Conservation (phyloP, 495 filamentous ascomycete species). For the Hypoxylon lienhwacheense region DNA sequence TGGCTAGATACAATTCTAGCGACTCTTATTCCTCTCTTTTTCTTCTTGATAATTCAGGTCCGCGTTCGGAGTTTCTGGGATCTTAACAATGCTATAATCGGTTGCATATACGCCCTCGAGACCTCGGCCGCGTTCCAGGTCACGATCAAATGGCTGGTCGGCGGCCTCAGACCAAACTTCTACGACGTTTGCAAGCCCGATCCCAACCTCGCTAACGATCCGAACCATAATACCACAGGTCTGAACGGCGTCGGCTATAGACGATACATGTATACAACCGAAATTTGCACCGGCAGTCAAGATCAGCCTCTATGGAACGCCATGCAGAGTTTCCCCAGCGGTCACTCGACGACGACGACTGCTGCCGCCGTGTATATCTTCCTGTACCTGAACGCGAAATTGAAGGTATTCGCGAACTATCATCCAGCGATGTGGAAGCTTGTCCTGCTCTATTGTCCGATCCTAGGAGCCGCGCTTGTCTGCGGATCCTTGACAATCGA, state of each 20-base stretch:
- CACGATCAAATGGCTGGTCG: slow-evolving; percentile 56
- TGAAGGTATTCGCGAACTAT: slow-evolving; percentile 59
- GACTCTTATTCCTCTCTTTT: slow-evolving; percentile 43
- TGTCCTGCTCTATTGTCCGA: slow-evolving; percentile 48
- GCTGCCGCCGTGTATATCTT: slow-evolving; percentile 55
- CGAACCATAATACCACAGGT: slow-evolving; percentile 19
- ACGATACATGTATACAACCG: slow-evolving; percentile 53
- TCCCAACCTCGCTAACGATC: slow-evolving; percentile 26
- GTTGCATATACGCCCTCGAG: slow-evolving; percentile 55
- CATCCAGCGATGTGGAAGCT: slow-evolving; percentile 60
- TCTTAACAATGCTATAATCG: slow-evolving; percentile 55
- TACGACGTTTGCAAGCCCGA: slow-evolving; percentile 54
- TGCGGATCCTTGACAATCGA: slow-evolving; percentile 55
- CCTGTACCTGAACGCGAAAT: slow-evolving; percentile 60
- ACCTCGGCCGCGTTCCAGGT: slow-evolving; percentile 58
- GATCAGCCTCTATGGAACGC: slow-evolving; percentile 41
- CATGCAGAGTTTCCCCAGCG: slow-evolving; percentile 56
- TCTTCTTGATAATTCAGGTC: slow-evolving; percentile 51
- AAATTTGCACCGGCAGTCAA: slow-evolving; percentile 53
- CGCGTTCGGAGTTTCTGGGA: slow-evolving; percentile 60
- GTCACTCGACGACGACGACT: slow-evolving; percentile 57
- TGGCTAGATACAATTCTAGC: slow-evolving; percentile 48
- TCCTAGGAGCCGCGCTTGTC: slow-evolving; percentile 53
- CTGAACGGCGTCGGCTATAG: slow-evolving; percentile 48
- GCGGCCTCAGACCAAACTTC: slow-evolving; percentile 57